Evolutionary conservation across 2,329 filamentous ascomycete species (phyloP).

Genomic region (Lecanicillium sp.): DNA sequence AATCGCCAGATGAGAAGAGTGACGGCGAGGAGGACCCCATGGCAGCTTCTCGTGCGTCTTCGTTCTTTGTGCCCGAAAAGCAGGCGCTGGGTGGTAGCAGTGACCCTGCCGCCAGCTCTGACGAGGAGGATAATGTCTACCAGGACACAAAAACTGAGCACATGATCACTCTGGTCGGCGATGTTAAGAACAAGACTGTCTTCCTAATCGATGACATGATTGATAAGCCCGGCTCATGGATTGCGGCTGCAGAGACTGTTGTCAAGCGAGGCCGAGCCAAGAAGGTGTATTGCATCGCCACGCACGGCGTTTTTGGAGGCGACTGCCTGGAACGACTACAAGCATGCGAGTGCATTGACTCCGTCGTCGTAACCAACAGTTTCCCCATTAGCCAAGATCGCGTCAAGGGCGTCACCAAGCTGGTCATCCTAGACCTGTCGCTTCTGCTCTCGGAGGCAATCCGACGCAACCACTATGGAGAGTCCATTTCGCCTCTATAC

Average conservation of each 20-base stretch:
- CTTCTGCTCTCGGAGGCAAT: slow-evolving; percentile 87
- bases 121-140: slow-evolving; percentile 89
- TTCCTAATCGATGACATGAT: slow-evolving; percentile 99
- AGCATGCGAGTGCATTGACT: slow-evolving; percentile 86
- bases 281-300: slow-evolving; percentile 96
- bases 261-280: slow-evolving; percentile 88
- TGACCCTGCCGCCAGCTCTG: slow-evolving; percentile 75
- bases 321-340: slow-evolving; percentile 87
- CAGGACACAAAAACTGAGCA: slow-evolving; percentile 77
- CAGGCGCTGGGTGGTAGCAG: slow-evolving; percentile 73
- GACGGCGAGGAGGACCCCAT: slow-evolving; percentile 73
- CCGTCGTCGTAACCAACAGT: slow-evolving; percentile 93
- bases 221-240: slow-evolving; percentile 94
- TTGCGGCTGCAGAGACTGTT: slow-evolving; percentile 92
- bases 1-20: slow-evolving; percentile 62
- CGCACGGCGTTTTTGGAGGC: slow-evolving; percentile 87
- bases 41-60: slow-evolving; percentile 72
- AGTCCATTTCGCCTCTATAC: slow-evolving; percentile 67
- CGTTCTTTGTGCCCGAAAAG: slow-evolving; percentile 63
- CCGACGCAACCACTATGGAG: slow-evolving; percentile 91
- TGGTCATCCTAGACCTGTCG: slow-evolving; percentile 84
- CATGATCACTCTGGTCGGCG: slow-evolving; percentile 95
- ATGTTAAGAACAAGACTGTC: slow-evolving; percentile 81
- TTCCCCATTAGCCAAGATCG: slow-evolving; percentile 82
- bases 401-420: slow-evolving; percentile 66